phyloP scores from a whole-genome alignment of 2,329 filamentous ascomycete genomes.

The Trematosphaeria pertusa region DNA sequence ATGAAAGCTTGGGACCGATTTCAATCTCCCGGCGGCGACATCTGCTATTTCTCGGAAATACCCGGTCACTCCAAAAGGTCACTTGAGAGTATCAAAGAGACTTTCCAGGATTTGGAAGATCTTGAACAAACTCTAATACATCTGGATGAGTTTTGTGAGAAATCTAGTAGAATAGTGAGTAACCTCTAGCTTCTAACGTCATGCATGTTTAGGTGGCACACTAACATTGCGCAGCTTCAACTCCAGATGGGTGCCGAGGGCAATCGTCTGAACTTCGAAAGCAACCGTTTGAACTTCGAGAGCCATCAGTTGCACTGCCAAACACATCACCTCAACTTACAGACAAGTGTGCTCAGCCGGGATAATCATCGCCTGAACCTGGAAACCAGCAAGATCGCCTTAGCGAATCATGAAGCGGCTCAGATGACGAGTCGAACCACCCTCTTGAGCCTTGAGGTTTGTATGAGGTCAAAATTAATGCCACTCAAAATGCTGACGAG shows the following conservation, averaged over 20 bases:
- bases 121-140: constrained; percentile 6
- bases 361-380: constrained; percentile 2
- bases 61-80: not conserved
- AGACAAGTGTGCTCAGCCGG: not conserved
- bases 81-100: constrained; percentile 11
- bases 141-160: constrained; percentile 14
- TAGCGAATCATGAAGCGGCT: constrained; percentile 1
- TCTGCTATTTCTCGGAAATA: constrained; percentile 20
- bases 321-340: constrained; percentile 1
- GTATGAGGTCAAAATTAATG: not conserved
- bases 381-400: constrained; percentile 1
- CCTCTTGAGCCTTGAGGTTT: constrained; percentile 12
- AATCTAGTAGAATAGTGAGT: constrained; percentile 14
- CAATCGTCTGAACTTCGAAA: constrained; percentile 6
- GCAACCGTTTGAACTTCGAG: not conserved
- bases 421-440: constrained; percentile 13
- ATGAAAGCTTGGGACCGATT: constrained; percentile 12
- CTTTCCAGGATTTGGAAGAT: constrained; percentile 15
- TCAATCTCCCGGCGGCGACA: constrained; percentile 7
- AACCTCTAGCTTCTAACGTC: not conserved
- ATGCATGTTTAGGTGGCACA: constrained; percentile 2
- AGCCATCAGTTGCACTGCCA: too few relatives aligned
- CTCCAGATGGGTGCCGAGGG: constrained; percentile 9
- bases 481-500: not conserved
- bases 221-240: constrained; percentile 4